Evolutionary conservation across 805 yeast species (phyloP).

Genomic region (Starmerella vaccinii): DNA sequence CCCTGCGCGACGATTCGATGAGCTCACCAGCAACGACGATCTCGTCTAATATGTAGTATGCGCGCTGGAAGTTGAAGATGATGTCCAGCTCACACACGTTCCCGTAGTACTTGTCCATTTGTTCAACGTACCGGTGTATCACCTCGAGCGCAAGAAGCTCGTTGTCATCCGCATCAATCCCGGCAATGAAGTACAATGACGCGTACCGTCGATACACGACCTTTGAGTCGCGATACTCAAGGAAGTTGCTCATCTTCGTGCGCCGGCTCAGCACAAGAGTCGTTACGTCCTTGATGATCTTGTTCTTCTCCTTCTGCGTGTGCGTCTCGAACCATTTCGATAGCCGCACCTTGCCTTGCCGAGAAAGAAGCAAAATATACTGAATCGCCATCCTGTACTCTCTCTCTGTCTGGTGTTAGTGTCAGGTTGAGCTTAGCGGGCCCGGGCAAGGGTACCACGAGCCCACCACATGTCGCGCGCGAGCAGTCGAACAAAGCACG

Average conservation of each 20-base stretch:
- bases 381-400: slow-evolving; percentile 50
- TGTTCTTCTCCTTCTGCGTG: slow-evolving; percentile 74
- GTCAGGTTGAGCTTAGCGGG: background rate
- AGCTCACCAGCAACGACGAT: slow-evolving; percentile 78
- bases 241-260: slow-evolving; percentile 89
- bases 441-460: background rate
- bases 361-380: slow-evolving; percentile 69
- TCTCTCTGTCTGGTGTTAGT: background rate
- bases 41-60: slow-evolving; percentile 87
- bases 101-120: slow-evolving; percentile 91
- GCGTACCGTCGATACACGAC: slow-evolving; percentile 90
- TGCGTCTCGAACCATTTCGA: slow-evolving; percentile 87
- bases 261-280: slow-evolving; percentile 76
- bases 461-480: no score
- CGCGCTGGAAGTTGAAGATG: slow-evolving; percentile 88
- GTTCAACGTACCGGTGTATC: slow-evolving; percentile 88
- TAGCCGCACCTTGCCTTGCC: slow-evolving; percentile 91
- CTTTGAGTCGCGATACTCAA: slow-evolving; percentile 76
- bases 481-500: no score
- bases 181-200: slow-evolving; percentile 79
- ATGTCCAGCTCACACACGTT: slow-evolving; percentile 95
- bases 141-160: slow-evolving; percentile 77
- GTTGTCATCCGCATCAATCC: slow-evolving; percentile 73
- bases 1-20: slow-evolving; percentile 72
- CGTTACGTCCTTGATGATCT: slow-evolving; percentile 74